Conservation (phyloP, 345 rosid genomes). For the Cardamine resedifolia region DNA sequence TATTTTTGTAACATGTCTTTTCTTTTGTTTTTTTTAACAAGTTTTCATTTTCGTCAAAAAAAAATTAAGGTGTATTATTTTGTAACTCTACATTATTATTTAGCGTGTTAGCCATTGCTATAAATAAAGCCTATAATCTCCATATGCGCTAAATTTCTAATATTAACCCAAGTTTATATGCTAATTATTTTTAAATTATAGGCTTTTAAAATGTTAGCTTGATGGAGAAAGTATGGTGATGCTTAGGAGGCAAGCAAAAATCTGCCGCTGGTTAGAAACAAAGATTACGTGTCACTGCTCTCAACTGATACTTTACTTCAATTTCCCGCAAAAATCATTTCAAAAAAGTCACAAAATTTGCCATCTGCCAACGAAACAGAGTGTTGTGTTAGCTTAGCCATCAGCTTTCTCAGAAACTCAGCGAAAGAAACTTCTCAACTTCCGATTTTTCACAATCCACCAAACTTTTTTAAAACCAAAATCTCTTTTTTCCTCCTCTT, state of each 20-base stretch:
- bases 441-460: constrained; percentile 51
- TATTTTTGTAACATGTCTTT: not conserved
- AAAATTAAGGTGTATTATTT: not conserved
- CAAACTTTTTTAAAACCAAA: constrained; percentile 37
- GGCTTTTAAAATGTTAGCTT: not conserved
- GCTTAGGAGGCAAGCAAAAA: constrained; percentile 38
- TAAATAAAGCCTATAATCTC: too few relatives aligned
- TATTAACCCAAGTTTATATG: not conserved
- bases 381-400: constrained; percentile 26
- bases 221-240: constrained; percentile 16
- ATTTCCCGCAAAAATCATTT: constrained; percentile 58
- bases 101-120: not conserved
- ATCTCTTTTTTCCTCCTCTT: constrained; percentile 10
- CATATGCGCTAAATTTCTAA: too few relatives aligned
- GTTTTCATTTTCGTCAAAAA: not conserved
- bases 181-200: too few relatives aligned
- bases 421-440: constrained; percentile 59
- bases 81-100: too few relatives aligned
- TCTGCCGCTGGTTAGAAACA: constrained; percentile 31
- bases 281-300: constrained; percentile 30
- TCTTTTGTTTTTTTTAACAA: not conserved
- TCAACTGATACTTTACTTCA: constrained; percentile 59
- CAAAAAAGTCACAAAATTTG: constrained; percentile 36
- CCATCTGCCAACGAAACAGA: constrained; percentile 30
- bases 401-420: constrained; percentile 28